Evolutionary conservation across 139 green algal genomes (phyloP), one percentile per base, ranked within the genome.

Genomic region (Chara braunii): DNA sequence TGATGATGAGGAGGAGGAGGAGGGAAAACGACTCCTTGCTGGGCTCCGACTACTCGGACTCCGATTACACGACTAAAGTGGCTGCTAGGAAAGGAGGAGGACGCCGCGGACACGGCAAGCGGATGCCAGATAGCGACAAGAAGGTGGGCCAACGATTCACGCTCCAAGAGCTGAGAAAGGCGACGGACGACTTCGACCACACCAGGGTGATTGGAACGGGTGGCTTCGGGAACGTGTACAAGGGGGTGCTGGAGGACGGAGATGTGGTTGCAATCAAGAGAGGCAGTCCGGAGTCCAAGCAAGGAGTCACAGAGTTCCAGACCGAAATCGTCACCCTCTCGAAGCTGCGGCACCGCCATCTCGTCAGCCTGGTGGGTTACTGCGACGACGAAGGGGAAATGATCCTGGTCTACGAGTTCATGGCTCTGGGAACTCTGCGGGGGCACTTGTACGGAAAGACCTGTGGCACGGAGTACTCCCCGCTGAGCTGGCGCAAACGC

Each of bases 201-300:
- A 30, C 22, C 18, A 64, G 52, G 8, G 24, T 84, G 23, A 37
- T 86, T 24, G 78, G 78, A 5, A 60, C 81, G 44, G 80, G 80
- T 14, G 78, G 78, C n/a, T 85, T 84, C 65, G 72, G 74, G 22
- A 68, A 74, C n/a, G 78, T 84, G 24, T 86, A 77, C 57, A 40
- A 28, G 8, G 80, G 78, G 9, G 28, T 18, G 24, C 61, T 86
- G 35, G 4, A 56, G 7, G 52, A 79, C 52, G 78, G 78, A 1
- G 59, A 24, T 6, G 11, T 42, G 2, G 70, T 84, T 9, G 80
- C 80, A 18, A 51, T 84, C 12, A 86, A 86, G 70, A 72, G 63
- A 3, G 24, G 64, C 18, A 29, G n/a, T 14, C 18, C 14, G 51
- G 23, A 31, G 35, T 34, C 23, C 34, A 63, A 29, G 42, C 52